These are phyloP conservation scores for Pneumocystis wakefieldiae DNA, from an alignment of 1,139 yeast species.

Conservation along the genomic window DNA sequence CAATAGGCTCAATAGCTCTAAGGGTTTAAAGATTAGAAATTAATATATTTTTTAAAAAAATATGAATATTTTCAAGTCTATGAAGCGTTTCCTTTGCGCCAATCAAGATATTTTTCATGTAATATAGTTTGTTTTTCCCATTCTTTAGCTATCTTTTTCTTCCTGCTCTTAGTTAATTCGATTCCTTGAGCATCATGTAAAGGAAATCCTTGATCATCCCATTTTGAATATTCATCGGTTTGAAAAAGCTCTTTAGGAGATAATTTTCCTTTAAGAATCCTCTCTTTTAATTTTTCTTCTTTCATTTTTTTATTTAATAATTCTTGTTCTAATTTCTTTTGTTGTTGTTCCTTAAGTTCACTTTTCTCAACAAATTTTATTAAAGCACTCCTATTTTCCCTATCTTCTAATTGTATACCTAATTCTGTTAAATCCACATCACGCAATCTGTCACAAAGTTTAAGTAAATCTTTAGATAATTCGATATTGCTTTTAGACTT, in stretches of 20 bases:
- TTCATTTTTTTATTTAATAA: conserved; percentile 28
- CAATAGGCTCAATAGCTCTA: too few relatives aligned
- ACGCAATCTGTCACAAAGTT: conserved; percentile 44
- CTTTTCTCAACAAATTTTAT: conserved; percentile 69
- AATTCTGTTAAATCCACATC: conserved; percentile 51
- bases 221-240: conserved; percentile 45
- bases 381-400: conserved; percentile 47
- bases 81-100: conserved; percentile 4
- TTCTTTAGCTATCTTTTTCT: conserved; percentile 65
- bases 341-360: conserved; percentile 48
- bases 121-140: conserved; percentile 70
- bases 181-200: conserved; percentile 69
- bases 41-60: not conserved
- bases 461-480: conserved; percentile 33
- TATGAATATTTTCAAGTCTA: not conserved
- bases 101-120: conserved; percentile 42
- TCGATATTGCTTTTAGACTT: not conserved
- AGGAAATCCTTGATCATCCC: conserved; percentile 83
- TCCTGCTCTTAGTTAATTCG: conserved; percentile 53
- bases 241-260: conserved; percentile 62
- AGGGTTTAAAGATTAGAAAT: too few relatives aligned
- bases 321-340: conserved; percentile 43
- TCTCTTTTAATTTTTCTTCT: conserved; percentile 37
- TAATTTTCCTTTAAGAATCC: conserved; percentile 51
- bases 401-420: conserved; percentile 79